These are phyloP conservation scores for Macrotyloma uniflorum DNA, from an alignment of 306 rosid genomes.

Conservation along the genomic window DNA sequence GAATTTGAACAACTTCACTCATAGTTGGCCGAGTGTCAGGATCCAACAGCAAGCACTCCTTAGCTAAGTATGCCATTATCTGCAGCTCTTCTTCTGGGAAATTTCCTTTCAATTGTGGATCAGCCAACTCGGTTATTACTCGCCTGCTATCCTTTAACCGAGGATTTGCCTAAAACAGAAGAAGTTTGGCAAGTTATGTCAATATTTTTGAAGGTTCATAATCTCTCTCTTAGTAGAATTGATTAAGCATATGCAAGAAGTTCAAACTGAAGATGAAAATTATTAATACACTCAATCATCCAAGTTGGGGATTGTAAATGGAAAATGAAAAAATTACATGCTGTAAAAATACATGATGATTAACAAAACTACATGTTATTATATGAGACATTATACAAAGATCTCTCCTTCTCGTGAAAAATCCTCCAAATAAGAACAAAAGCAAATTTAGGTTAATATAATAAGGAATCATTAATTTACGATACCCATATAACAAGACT, in stretches of 20 bases:
- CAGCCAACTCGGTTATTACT: constrained; percentile 66
- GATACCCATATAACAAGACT: constrained; percentile 97
- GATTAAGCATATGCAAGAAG: constrained; percentile 9
- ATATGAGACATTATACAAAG: neutral
- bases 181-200: constrained; percentile 24
- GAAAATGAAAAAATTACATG: neutral
- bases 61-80: constrained; percentile 91
- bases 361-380: neutral
- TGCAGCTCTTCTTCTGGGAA: constrained; percentile 87
- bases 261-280: neutral
- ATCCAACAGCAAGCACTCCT: constrained; percentile 89
- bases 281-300: neutral
- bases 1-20: constrained; percentile 96
- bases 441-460: neutral
- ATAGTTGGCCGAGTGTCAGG: constrained; percentile 91
- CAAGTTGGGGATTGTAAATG: constrained; percentile 12
- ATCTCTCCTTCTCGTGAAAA: neutral
- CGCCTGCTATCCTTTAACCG: constrained; percentile 72
- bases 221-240: constrained; percentile 3
- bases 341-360: neutral
- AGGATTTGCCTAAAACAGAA: constrained; percentile 71
- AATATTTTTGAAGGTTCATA: neutral
- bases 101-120: constrained; percentile 70
- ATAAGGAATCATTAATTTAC: constrained; percentile 12
- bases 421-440: neutral